A percentile compares a stretch with the other conserved stretches of the same genome.
Evolutionary conservation across 169 alveolate species (phyloP).

Genomic region (Toxoplasma gondii): DNA sequence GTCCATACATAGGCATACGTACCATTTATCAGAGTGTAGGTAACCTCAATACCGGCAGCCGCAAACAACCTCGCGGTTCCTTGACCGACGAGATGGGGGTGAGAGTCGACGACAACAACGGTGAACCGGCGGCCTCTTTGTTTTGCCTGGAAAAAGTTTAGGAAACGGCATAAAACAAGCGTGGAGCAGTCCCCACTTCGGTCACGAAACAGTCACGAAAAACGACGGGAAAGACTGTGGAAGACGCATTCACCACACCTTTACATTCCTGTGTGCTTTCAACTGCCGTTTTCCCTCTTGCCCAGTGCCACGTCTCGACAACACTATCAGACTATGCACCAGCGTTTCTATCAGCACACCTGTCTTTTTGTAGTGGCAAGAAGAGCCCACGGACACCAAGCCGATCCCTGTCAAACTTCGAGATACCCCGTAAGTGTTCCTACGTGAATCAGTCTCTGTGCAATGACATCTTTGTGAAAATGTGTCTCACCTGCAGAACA

Average conservation of each 20-base stretch:
- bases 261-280: not conserved
- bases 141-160: conserved; percentile 4
- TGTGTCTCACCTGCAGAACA: not conserved
- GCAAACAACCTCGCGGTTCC: conserved; percentile 10
- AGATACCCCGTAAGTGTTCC: not conserved
- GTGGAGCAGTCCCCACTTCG: not conserved
- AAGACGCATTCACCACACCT: not conserved
- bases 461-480: not conserved
- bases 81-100: conserved; percentile 14
- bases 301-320: too few species aligned
- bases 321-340: too few species aligned
- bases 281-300: not conserved
- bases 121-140: conserved; percentile 13
- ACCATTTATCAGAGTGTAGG: conserved; percentile 46
- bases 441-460: not conserved
- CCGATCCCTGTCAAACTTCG: not conserved
- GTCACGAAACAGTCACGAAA: not conserved
- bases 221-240: too few species aligned
- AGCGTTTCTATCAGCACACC: too few species aligned
- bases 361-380: too few species aligned
- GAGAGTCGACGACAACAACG: conserved; percentile 45
- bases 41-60: conserved; percentile 36
- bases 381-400: too few species aligned
- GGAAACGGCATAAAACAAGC: not conserved
- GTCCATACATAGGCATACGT: not conserved